Evolutionary conservation across 129 eudicot species (phyloP).

Genomic region (Saussurea involucrata): DNA sequence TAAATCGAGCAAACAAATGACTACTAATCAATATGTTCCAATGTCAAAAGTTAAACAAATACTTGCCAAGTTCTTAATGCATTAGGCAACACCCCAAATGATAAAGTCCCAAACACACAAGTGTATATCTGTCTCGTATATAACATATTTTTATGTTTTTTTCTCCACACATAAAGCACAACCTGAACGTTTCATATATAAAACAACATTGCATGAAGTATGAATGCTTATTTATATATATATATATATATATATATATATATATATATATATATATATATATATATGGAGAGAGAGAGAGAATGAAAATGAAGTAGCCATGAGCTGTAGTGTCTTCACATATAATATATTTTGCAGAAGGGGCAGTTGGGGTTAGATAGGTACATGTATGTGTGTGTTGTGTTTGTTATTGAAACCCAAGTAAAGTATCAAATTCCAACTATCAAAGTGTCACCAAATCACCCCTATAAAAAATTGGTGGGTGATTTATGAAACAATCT

Average conservation of each 20-base stretch:
- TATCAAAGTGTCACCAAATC: slow-evolving; percentile 26
- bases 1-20: too few species aligned
- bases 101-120: neutral
- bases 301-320: slow-evolving; percentile 10
- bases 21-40: neutral
- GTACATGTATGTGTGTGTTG: slow-evolving; percentile 12
- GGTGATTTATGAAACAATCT: neutral
- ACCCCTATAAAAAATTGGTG: neutral
- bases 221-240: too few species aligned
- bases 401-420: slow-evolving; percentile 28
- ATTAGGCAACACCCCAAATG: neutral
- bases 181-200: neutral
- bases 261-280: neutral
- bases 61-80: neutral
- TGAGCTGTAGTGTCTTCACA: slow-evolving; percentile 26
- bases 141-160: neutral
- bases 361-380: slow-evolving; percentile 38
- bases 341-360: slow-evolving; percentile 26
- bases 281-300: neutral
- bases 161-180: neutral
- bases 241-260: too few species aligned
- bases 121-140: neutral
- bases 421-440: slow-evolving; percentile 25
- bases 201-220: neutral
- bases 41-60: neutral